Conservation (phyloP, 345 rosid genomes). For the Gossypium rotundifolium region DNA sequence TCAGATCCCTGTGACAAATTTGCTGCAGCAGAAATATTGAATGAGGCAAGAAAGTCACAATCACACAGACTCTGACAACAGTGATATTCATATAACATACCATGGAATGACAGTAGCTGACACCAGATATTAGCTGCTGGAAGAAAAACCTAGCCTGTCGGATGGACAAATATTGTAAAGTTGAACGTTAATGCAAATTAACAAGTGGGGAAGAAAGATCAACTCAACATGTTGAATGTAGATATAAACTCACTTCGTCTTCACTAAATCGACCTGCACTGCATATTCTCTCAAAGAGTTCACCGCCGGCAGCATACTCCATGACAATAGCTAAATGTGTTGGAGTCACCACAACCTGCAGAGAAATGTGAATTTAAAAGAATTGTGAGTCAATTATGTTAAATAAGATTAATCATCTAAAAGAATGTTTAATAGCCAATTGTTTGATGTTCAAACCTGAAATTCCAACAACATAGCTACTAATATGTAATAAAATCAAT, state of each 20-base stretch:
- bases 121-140: conserved; percentile 87
- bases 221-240: not conserved
- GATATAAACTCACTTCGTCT: conserved; percentile 54
- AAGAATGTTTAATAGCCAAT: not conserved
- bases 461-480: not conserved
- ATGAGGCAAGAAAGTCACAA: not conserved
- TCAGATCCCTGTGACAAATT: conserved; percentile 61
- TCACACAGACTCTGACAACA: not conserved
- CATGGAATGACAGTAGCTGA: conserved; percentile 87
- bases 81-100: conserved; percentile 25
- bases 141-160: conserved; percentile 74
- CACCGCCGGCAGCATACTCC: conserved; percentile 95
- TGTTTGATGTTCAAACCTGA: not conserved
- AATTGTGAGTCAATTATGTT: not conserved
- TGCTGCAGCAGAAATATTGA: conserved; percentile 29
- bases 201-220: not conserved
- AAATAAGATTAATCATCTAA: not conserved
- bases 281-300: conserved; percentile 73
- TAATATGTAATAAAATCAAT: not conserved
- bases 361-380: not conserved
- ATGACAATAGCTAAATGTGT: conserved; percentile 72
- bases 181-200: not conserved
- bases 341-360: conserved; percentile 71
- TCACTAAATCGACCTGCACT: conserved; percentile 88
- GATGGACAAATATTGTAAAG: not conserved